Evolutionary conservation across 2,329 filamentous ascomycete genomes (phyloP).

Genomic region (Grosmannia clavigera): DNA sequence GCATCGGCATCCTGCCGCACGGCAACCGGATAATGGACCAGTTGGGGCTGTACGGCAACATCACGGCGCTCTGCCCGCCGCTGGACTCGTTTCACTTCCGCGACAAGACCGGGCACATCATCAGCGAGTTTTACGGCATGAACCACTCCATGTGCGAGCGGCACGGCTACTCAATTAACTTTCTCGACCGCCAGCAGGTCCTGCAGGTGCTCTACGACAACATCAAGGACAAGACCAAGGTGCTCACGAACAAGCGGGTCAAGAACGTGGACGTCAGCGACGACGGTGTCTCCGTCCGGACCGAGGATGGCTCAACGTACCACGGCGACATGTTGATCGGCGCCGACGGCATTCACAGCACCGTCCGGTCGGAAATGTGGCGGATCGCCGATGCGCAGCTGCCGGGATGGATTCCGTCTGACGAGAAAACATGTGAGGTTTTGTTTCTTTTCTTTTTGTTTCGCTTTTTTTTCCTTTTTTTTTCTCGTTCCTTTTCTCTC

Average conservation of each 20-base stretch:
- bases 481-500: too few species aligned
- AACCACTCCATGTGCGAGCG: conserved; percentile 5
- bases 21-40: conserved; percentile 36
- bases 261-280: conserved; percentile 14
- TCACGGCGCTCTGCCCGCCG: conserved; percentile 8
- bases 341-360: conserved; percentile 28
- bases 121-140: conserved; percentile 11
- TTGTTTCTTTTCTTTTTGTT: not conserved
- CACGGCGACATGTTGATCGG: conserved; percentile 24
- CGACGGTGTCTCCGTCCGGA: conserved; percentile 19
- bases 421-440: conserved; percentile 1
- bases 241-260: conserved; percentile 19
- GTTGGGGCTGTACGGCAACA: conserved; percentile 25
- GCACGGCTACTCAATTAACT: conserved; percentile 21
- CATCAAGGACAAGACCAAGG: conserved; percentile 20
- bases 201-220: conserved; percentile 22
- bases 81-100: conserved; percentile 6
- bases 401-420: conserved; percentile 7
- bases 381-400: conserved; percentile 2
- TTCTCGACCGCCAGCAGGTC: conserved; percentile 24
- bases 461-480: too few species aligned
- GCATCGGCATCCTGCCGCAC: conserved; percentile 31
- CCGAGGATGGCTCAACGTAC: conserved; percentile 18
- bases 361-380: conserved; percentile 8
- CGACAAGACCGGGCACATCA: conserved; percentile 10